Conservation (phyloP, 2,329 filamentous ascomycete genomes). For the Trichoderma oligosporum region DNA sequence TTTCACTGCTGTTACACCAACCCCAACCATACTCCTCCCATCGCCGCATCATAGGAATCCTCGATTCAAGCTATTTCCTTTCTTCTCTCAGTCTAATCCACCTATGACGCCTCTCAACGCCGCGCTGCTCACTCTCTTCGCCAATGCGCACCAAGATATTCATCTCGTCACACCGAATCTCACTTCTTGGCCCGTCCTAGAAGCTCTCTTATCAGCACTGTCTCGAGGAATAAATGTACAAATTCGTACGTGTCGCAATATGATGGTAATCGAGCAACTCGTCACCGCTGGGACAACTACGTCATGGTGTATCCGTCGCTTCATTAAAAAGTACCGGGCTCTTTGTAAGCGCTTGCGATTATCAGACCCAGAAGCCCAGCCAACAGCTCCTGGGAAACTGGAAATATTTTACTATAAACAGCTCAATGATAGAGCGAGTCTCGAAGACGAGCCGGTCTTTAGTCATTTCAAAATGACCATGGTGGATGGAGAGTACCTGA, state of each 20-base stretch:
- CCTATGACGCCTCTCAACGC: conserved; percentile 66
- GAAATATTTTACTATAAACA: conserved; percentile 57
- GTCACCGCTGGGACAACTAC: conserved; percentile 74
- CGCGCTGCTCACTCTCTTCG: conserved; percentile 59
- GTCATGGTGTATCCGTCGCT: conserved; percentile 55
- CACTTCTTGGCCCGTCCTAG: conserved; percentile 62
- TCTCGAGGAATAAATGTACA: conserved; percentile 63
- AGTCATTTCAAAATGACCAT: conserved; percentile 75
- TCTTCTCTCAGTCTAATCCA: conserved; percentile 45
- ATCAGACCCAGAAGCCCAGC: conserved; percentile 42
- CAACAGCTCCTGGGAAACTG: conserved; percentile 45
- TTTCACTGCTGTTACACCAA: conserved; percentile 26
- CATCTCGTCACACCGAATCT: conserved; percentile 76
- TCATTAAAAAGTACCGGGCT: conserved; percentile 54
- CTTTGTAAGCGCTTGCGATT: conserved; percentile 23
- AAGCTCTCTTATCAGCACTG: conserved; percentile 58
- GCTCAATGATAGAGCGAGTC: conserved; percentile 29
- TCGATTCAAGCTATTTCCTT: conserved; percentile 56
- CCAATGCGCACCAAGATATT: conserved; percentile 54
- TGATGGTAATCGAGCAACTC: conserved; percentile 80
- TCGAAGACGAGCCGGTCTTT: conserved; percentile 60
- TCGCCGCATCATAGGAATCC: conserved; percentile 70
- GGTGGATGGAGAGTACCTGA: conserved; percentile 62
- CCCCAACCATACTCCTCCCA: conserved; percentile 63
- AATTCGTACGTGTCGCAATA: conserved; percentile 61